A percentile compares a stretch with the other conserved stretches of the same genome.
Evolutionary conservation across 176 grass and related monocot genomes (phyloP).

Genomic region (Cenchrus americanus): DNA sequence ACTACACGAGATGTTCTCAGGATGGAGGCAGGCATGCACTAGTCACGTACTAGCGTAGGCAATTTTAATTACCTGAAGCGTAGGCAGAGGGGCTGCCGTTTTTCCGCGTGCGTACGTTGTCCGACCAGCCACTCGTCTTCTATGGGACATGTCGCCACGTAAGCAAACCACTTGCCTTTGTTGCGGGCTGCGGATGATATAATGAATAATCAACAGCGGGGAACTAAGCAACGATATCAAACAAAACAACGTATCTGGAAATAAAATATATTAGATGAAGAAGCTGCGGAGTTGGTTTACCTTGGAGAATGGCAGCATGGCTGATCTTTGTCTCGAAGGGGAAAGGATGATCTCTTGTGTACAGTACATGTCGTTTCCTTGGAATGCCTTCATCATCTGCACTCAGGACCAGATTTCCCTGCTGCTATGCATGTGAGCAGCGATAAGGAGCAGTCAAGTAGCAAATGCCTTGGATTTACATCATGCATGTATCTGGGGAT

Average conservation of each 20-base stretch:
- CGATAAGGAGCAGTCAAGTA: not conserved
- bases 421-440: slow-evolving; percentile 6
- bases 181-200: not conserved
- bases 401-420: not conserved
- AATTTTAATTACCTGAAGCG: not conserved
- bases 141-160: not conserved
- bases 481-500: not conserved
- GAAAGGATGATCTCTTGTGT: not conserved
- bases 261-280: not conserved
- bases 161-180: fast-evolving
- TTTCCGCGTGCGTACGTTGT: fast-evolving
- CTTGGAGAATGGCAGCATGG: not conserved
- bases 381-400: not conserved
- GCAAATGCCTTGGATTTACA: not conserved
- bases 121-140: not conserved
- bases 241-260: not conserved
- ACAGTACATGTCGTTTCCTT: not conserved
- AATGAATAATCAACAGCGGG: not conserved
- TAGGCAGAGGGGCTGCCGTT: not conserved
- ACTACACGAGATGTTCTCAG: not conserved
- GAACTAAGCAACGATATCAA: not conserved
- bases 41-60: not conserved
- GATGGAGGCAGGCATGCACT: too few relatives aligned
- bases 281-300: not conserved
- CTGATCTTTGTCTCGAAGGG: slow-evolving; percentile 14